Percentiles rank a stretch among this genome's conserved stretches.
phyloP scores from a whole-genome alignment of 495 filamentous ascomycete genomes.

The Stereocaulon alpinum region DNA sequence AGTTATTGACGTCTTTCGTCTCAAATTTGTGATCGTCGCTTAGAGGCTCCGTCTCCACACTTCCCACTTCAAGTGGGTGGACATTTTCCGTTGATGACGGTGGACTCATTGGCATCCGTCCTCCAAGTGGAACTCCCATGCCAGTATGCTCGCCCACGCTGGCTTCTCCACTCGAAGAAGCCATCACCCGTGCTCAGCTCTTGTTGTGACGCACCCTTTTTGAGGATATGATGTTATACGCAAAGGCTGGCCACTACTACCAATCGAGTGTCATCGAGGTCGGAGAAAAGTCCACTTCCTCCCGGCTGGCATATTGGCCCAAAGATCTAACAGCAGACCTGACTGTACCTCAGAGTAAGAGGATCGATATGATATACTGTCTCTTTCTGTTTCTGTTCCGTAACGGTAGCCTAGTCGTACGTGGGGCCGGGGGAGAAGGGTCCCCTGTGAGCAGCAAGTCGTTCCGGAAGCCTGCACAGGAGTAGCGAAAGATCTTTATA shows the following conservation, averaged over 20 bases:
- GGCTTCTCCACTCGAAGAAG: background rate
- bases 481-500: background rate
- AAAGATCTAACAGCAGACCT: background rate
- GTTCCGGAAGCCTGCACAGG: background rate
- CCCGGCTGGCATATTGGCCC: constrained; percentile 7
- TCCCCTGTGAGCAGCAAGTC: background rate
- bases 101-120: background rate
- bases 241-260: background rate
- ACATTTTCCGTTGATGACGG: background rate
- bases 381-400: background rate
- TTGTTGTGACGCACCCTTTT: background rate
- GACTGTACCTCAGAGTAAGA: background rate
- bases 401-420: background rate
- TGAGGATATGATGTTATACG: background rate
- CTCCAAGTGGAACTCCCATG: background rate
- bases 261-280: constrained; percentile 16
- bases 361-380: background rate
- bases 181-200: background rate
- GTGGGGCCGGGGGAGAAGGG: background rate
- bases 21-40: background rate
- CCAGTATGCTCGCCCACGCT: background rate
- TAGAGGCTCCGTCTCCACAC: background rate
- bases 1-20: background rate
- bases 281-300: constrained; percentile 7
- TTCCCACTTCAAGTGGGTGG: background rate